Evolutionary conservation across 2,329 filamentous ascomycete genomes (phyloP).

Genomic region (Mollisia scopiformis): DNA sequence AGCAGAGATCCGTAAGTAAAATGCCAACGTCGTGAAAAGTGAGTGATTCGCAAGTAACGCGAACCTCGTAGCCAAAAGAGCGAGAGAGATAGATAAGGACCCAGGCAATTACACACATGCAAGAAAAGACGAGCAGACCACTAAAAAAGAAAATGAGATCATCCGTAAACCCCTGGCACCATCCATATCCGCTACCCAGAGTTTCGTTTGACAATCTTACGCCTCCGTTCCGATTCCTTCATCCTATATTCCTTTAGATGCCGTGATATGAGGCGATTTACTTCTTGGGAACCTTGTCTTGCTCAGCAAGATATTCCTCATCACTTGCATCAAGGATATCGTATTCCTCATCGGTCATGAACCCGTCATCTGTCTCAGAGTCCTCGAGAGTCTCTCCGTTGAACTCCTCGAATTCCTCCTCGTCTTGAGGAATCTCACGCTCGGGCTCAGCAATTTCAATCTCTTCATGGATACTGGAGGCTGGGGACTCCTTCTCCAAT

Average conservation of each 20-base stretch:
- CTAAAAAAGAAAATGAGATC: slow-evolving; percentile 19
- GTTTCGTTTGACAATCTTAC: slow-evolving; percentile 35
- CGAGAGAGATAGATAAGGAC: neutral
- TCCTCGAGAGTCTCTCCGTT: slow-evolving; percentile 61
- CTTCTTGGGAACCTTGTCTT: slow-evolving; percentile 37
- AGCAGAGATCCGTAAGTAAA: neutral
- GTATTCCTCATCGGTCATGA: slow-evolving; percentile 97
- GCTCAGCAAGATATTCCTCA: slow-evolving; percentile 72
- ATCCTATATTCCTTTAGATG: slow-evolving; percentile 11
- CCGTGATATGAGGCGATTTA: slow-evolving; percentile 17
- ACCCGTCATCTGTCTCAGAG: slow-evolving; percentile 69
- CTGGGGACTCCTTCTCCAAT: slow-evolving; percentile 90
- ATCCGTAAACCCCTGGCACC: slow-evolving; percentile 28
- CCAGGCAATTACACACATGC: slow-evolving; percentile 1
- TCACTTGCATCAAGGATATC: slow-evolving; percentile 96
- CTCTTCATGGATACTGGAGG: slow-evolving; percentile 76
- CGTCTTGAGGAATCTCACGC: slow-evolving; percentile 54
- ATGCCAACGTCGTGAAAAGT: neutral
- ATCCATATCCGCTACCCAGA: slow-evolving; percentile 31
- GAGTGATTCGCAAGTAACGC: neutral
- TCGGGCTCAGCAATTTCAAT: slow-evolving; percentile 51
- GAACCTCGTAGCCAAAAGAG: neutral
- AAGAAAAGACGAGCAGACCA: neutral
- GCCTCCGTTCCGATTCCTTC: slow-evolving; percentile 21
- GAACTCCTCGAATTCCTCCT: slow-evolving; percentile 50